Evolutionary conservation across 805 yeast species (phyloP), one percentile per base, ranked within the genome.

Genomic region (Sugiyamaella qingdaonensis): DNA sequence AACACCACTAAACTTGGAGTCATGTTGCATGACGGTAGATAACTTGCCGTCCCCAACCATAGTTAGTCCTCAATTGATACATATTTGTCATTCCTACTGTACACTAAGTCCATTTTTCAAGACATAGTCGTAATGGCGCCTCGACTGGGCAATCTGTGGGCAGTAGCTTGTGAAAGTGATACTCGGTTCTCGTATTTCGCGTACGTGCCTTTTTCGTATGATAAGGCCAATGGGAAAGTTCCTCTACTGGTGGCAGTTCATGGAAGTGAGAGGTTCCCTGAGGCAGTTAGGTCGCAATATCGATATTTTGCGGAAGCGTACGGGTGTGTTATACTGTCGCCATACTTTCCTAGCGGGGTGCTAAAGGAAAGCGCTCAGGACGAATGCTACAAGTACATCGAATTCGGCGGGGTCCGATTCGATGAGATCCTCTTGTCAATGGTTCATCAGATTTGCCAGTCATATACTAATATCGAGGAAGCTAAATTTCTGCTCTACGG

Each of bases 221-320:
- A 35, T 18, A 4, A 48, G 21, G 27, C 51, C 5, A 27, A 10
- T 9, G 16, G 13, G 2, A 24, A 24, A 24, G 21, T 42, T 7
- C 41, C 19, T 21, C 19, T 53, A 43, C 45, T 54, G 41, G 51
- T 51, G 4, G 44, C 57, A n/a, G 54, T 54, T 21, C 57, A 54
- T 32, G 57, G 57, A 11, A 54, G 55, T 36, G 55, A 42, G 16
- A 33, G 57, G 11, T 33, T 24, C 10, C 48, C 57, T 4, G 57
- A 54, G 43, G 11, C 47, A 18, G 43, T 41, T 29, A 48, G 54
- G 14, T 13, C 39, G 10, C 52, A 49, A 13, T 52, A 42, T 39
- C 29, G 35, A n/a, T 29, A 51, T 10, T 54, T 54, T 31, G 57
- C 57, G 13, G 52, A 54, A 4, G 51, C 57, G 7, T 31, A 54